Conservation (phyloP, 495 filamentous ascomycete genomes). For the Bryoglossum gracile region DNA sequence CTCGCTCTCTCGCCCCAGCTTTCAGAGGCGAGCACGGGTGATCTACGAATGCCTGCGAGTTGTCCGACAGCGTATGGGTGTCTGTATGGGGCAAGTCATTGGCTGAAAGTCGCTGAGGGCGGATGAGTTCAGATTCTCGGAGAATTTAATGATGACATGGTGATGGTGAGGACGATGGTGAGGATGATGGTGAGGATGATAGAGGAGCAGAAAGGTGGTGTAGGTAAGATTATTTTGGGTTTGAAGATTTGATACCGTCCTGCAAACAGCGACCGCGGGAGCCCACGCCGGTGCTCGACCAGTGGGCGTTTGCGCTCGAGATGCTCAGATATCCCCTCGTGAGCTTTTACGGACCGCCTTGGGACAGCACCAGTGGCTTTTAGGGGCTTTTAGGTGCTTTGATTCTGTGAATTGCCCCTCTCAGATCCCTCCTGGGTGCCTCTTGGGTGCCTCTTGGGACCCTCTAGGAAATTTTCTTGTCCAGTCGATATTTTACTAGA, state of each 20-base stretch:
- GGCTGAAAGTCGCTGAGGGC: too few species aligned
- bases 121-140: background rate
- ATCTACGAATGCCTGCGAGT: conserved; percentile 9
- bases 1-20: background rate
- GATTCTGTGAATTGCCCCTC: too few species aligned
- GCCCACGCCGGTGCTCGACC: background rate
- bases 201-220: background rate
- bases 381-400: too few species aligned
- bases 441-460: too few species aligned
- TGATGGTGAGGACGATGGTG: too few species aligned
- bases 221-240: background rate
- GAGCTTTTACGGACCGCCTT: too few species aligned
- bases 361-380: too few species aligned
- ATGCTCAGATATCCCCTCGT: background rate
- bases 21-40: conserved; percentile 3
- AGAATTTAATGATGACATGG: background rate
- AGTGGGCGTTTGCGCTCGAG: background rate
- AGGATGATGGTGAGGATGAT: too few species aligned
- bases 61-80: background rate
- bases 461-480: too few species aligned
- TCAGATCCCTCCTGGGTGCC: too few species aligned
- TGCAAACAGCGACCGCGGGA: background rate
- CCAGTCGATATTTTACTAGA: too few species aligned
- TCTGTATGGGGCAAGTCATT: background rate
- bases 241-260: background rate